Percentiles rank a stretch among this genome's conserved stretches.
These are phyloP conservation scores for Boletus vinaceobasis DNA, from an alignment of 768 basidiomycete genomes.

Conservation along the genomic window DNA sequence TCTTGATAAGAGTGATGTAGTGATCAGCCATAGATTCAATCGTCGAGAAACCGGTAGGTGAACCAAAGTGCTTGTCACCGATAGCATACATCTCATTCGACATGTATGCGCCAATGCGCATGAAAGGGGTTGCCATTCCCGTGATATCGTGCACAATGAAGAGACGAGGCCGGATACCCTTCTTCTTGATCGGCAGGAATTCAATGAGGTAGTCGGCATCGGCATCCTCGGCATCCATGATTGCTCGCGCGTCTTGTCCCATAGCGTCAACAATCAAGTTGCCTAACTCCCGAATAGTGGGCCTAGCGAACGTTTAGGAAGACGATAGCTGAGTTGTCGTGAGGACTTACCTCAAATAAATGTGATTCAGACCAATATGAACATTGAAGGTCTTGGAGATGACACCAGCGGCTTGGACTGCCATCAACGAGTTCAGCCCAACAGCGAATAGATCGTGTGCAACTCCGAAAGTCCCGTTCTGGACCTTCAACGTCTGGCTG, in stretches of 20 bases:
- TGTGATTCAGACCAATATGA: slow-evolving; percentile 29
- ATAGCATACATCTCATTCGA: slow-evolving; percentile 34
- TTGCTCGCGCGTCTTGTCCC: slow-evolving; percentile 28
- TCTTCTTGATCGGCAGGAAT: slow-evolving; percentile 32
- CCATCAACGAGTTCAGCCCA: slow-evolving; percentile 32
- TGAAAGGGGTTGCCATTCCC: slow-evolving; percentile 32
- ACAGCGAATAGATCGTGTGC: slow-evolving; percentile 30
- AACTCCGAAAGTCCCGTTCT: slow-evolving; percentile 21
- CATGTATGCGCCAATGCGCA: slow-evolving; percentile 32
- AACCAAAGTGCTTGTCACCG: slow-evolving; percentile 31
- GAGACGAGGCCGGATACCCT: slow-evolving; percentile 25
- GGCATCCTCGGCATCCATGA: slow-evolving; percentile 30
- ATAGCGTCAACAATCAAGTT: slow-evolving; percentile 26
- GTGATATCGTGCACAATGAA: slow-evolving; percentile 33
- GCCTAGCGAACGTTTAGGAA: slow-evolving; percentile 10
- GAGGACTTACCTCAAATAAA: slow-evolving; percentile 25
- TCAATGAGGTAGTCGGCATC: slow-evolving; percentile 30
- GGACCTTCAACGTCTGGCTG: slow-evolving; percentile 21
- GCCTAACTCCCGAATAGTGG: slow-evolving; percentile 26
- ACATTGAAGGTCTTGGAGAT: slow-evolving; percentile 29
- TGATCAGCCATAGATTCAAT: slow-evolving; percentile 32
- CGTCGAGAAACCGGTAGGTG: slow-evolving; percentile 25
- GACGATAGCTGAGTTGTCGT: neutral
- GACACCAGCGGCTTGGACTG: slow-evolving; percentile 30
- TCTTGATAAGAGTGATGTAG: slow-evolving; percentile 29